Evolutionary conservation across 2,329 filamentous ascomycete genomes (phyloP), one percentile per base, ranked within the genome.

Genomic region (Sporothrix euskadiensis): DNA sequence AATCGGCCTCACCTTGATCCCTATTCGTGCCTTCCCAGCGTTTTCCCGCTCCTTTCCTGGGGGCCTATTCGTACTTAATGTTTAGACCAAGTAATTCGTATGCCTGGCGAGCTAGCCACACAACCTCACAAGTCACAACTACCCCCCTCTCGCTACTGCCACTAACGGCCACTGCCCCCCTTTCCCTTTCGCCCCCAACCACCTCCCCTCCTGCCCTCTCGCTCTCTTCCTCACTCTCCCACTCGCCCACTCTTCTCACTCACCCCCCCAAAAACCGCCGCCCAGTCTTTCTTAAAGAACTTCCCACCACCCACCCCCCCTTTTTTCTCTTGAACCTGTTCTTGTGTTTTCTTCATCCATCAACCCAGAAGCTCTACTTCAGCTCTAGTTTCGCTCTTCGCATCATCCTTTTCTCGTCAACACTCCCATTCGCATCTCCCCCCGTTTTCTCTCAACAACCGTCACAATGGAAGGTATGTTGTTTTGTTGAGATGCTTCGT

Each of bases 391-490:
- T 77, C 41, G 41, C 44, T 78, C 81, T 79, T 78, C 80, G 79
- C 78, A 80, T 68, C 35, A 69, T 59, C 56, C 39, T 68, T 54
- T 70, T 26, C 80, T 76, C 78, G 77, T 73, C 68, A 59, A 47
- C 61, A 54, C 73, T 79, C 77, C 71, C 75, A 74, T 73, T 77
- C 61, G 22, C 66, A 77, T 77, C 78, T 78, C 78, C 75, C 14
- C 41, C 78, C 76, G 77, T 32, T 65, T 78, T 78, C 79, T 77
- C 77, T 66, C 57, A 82, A 84, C 86, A 83, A 83, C 84, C 81
- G 82, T 82, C 84, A 85, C 82, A 82, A 88, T 88, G 87, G 87
- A 86, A 84, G 85, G 85, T 86, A 78, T 75, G 76, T 77, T 77
- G 74, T 30, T 66, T 35, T 68, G 39, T 52, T 35, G 19, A 16